These are phyloP conservation scores for Rhododendron vialii DNA, from an alignment of 148 eudicot genomes.

Conservation along the genomic window DNA sequence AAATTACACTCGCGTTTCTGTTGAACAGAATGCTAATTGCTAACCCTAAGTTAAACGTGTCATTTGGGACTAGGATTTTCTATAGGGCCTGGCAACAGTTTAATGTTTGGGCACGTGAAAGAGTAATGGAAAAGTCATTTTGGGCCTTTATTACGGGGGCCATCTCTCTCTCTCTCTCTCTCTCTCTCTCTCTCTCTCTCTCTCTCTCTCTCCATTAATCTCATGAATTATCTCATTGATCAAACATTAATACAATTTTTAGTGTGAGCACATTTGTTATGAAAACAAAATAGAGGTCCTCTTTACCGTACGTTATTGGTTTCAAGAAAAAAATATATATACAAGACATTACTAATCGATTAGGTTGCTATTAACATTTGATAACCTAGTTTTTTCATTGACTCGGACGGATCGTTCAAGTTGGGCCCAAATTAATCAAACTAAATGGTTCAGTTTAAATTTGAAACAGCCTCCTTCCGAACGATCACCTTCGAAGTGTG, in stretches of 20 bases:
- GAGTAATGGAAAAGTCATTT: conserved; percentile 1
- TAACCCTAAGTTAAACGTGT: conserved; percentile 11
- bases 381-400: too few relatives aligned
- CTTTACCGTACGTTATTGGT: too few relatives aligned
- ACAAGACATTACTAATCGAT: too few relatives aligned
- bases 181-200: neutral
- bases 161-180: conserved; percentile 4
- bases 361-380: too few relatives aligned
- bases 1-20: neutral
- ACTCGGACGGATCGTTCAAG: too few relatives aligned
- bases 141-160: conserved; percentile 4
- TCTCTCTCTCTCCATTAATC: neutral
- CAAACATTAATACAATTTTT: neutral
- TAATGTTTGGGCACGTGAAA: conserved; percentile 6
- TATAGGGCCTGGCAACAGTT: neutral
- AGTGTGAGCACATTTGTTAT: too few relatives aligned
- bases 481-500: too few relatives aligned
- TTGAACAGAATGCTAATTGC: neutral
- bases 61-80: neutral
- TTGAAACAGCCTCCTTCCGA: too few relatives aligned
- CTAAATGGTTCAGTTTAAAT: too few relatives aligned
- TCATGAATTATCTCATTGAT: neutral
- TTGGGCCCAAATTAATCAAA: too few relatives aligned
- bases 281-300: too few relatives aligned
- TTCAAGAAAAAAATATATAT: too few relatives aligned